Conservation (phyloP, 768 basidiomycete genomes). For the Macrolepiota fuliginosa region DNA sequence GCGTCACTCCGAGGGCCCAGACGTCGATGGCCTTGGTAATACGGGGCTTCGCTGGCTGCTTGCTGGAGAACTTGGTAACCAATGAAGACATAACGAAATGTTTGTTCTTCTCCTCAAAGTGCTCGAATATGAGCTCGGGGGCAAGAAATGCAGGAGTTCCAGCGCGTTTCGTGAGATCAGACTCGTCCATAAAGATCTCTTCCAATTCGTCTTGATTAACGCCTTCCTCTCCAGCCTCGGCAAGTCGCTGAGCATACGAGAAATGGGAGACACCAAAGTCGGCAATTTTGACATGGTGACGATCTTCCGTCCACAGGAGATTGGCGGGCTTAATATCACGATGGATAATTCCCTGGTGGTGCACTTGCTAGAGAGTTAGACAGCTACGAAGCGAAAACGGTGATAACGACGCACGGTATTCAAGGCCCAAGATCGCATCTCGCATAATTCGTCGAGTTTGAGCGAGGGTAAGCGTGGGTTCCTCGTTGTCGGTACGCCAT, state of each 20-base stretch:
- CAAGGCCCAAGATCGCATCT: slow-evolving; percentile 91
- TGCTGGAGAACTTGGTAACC: slow-evolving; percentile 26
- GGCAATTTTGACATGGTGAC: slow-evolving; percentile 90
- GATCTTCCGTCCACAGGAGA: slow-evolving; percentile 85
- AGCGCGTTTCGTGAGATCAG: slow-evolving; percentile 85
- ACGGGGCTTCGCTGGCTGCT: slow-evolving; percentile 21
- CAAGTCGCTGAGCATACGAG: slow-evolving; percentile 82
- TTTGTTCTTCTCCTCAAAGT: slow-evolving; percentile 33
- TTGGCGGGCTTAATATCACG: slow-evolving; percentile 99
- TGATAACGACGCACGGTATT: slow-evolving; percentile 71
- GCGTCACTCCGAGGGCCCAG: slow-evolving; percentile 96
- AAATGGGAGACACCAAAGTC: slow-evolving; percentile 99
- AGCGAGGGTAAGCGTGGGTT: slow-evolving; percentile 77
- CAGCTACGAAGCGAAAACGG: slow-evolving; percentile 14
- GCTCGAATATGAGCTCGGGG: slow-evolving; percentile 87
- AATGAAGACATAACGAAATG: slow-evolving; percentile 22
- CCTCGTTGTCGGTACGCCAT: slow-evolving; percentile 66
- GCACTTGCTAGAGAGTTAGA: slow-evolving; percentile 55
- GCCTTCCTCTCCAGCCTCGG: slow-evolving; percentile 52
- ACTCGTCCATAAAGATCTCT: slow-evolving; percentile 77
- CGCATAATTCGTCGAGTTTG: slow-evolving; percentile 88
- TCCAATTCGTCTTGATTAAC: slow-evolving; percentile 37
- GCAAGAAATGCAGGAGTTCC: slow-evolving; percentile 97
- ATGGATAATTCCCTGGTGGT: slow-evolving; percentile 97
- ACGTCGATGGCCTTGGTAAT: slow-evolving; percentile 95